Conservation (phyloP, 1,284 basidiomycete genomes). For the Pterulicium gracile region DNA sequence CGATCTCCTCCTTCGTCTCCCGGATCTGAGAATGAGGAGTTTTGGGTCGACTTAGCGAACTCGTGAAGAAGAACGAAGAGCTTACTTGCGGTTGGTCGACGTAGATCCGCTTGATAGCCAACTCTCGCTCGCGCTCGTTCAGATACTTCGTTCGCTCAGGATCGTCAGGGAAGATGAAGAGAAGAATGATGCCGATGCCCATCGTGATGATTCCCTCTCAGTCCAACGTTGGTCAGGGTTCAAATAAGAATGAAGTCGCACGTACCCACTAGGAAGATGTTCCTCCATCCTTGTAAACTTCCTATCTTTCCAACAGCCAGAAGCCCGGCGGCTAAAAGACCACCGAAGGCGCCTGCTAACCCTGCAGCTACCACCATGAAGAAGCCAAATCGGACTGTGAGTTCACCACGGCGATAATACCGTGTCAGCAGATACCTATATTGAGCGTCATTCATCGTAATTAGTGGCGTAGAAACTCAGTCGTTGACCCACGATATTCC, state of each 20-base stretch:
- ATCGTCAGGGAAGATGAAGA: neutral
- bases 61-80: neutral
- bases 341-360: neutral
- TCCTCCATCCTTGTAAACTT: neutral
- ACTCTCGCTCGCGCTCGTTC: neutral
- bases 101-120: neutral
- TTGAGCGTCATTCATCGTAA: neutral
- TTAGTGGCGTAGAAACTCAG: neutral
- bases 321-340: neutral
- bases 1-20: slow-evolving; percentile 1
- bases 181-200: neutral
- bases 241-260: neutral
- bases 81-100: neutral
- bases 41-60: neutral
- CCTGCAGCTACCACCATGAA: slow-evolving; percentile 1
- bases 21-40: neutral
- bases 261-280: neutral
- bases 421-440: neutral
- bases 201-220: neutral
- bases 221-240: neutral
- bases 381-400: neutral
- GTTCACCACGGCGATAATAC: neutral
- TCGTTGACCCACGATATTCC: neutral
- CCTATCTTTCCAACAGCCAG: slow-evolving; percentile 1
- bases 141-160: neutral